Evolutionary conservation across 805 yeast genomes (phyloP), one percentile per base, ranked within the genome.

Genomic region (Starmerella apicola): DNA sequence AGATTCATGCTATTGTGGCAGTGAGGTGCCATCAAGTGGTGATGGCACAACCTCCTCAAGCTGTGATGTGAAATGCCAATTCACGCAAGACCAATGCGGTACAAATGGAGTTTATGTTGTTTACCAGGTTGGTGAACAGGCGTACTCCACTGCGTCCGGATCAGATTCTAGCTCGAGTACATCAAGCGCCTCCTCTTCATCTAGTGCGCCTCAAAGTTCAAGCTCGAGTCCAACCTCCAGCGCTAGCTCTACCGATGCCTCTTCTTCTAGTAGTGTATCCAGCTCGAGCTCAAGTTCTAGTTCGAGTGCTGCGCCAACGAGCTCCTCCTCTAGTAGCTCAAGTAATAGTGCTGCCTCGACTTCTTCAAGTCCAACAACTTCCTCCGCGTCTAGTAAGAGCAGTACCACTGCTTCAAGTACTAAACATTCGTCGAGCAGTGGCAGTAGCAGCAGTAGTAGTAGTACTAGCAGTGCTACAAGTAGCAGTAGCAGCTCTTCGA

Each of bases 1-100:
- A 7, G 51, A 64, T 20, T 56, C 58, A 16, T 81, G 94, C 57
- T 79, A 70, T 52, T 81, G 94, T 58, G 88, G 88, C 21, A 61
- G 68, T 51, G 45, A 61, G 1, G 42, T 58, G 1, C 63, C 70
- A 8, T 53, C 65, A 3, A 66, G 74, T 3, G 39, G 44, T 36
- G 48, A 54, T 9, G 43, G 51, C 3, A 23, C 60, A 19, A n/a
- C 9, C 13, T 53, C 58, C 2, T 42, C 52, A 32, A 45, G 58
- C 19, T 78, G 85, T 59, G 45, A 55, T 36, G 43, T 51, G 1
- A 28, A 50, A 4, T 83, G 94, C 59, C 56, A 54, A 17, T 93
- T 84, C 58, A 70, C 73, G 8, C 32, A 49, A 3, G 79, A 78
- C 39, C 61, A 45, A 8, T 82, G 94, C 59, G 85, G 85, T 48